Conservation (phyloP, 2,329 filamentous ascomycete species). For the Fusarium sp. region DNA sequence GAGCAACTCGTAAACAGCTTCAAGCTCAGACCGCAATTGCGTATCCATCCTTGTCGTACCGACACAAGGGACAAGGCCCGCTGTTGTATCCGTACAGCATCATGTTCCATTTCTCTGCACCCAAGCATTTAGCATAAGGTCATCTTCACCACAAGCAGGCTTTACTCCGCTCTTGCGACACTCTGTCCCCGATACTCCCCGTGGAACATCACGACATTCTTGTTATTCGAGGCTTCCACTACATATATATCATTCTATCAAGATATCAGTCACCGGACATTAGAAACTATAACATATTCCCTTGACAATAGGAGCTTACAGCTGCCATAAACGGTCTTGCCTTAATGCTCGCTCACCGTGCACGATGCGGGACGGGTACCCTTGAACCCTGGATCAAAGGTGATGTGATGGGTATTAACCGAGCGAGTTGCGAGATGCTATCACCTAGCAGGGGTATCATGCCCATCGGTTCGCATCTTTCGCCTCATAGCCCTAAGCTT, state of each 20-base stretch:
- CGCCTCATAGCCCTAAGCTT: background rate
- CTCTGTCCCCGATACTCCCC: background rate
- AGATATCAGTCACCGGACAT: background rate
- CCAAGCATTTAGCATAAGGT: background rate
- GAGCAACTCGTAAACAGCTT: background rate
- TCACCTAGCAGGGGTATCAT: background rate
- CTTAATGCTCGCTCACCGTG: background rate
- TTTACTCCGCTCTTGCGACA: background rate
- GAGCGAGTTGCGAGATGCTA: background rate
- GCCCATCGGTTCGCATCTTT: background rate
- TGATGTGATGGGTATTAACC: background rate
- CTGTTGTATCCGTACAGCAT: background rate
- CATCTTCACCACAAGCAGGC: background rate
- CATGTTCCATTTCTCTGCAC: background rate
- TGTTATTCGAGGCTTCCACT: background rate
- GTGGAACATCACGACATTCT: background rate
- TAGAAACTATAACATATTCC: background rate
- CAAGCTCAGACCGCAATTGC: background rate
- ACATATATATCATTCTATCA: background rate
- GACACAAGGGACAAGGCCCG: constrained; percentile 33
- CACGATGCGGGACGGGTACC: background rate
- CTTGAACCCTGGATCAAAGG: background rate
- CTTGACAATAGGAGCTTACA: background rate
- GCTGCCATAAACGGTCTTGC: background rate
- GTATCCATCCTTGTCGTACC: constrained; percentile 20